Percentiles rank a stretch among this genome's conserved stretches.
Conservation (phyloP, 768 basidiomycete species). For the Mycena floridula region DNA sequence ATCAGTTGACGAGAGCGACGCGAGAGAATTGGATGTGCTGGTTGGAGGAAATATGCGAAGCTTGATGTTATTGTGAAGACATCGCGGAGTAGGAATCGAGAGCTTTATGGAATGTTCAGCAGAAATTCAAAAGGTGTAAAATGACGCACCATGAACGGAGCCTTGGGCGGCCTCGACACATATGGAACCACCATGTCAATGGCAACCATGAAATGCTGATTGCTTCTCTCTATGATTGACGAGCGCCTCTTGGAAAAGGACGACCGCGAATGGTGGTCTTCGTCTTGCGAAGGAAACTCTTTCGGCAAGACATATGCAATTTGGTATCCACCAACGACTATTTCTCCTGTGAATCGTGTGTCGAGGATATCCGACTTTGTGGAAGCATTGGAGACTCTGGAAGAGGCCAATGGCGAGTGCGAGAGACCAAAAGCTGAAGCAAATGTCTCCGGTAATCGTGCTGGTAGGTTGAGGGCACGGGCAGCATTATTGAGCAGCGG, state of each 20-base stretch:
- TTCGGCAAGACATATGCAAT: conserved; percentile 74
- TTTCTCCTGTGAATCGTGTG: conserved; percentile 63
- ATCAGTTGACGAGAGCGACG: conserved; percentile 72
- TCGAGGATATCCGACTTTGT: conserved; percentile 41
- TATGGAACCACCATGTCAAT: conserved; percentile 74
- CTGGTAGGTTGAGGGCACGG: conserved; percentile 59
- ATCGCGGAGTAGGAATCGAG: conserved; percentile 72
- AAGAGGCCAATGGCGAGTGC: conserved; percentile 21
- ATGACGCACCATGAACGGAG: conserved; percentile 62
- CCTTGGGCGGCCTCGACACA: conserved; percentile 57
- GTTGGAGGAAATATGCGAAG: conserved; percentile 68
- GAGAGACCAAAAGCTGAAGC: conserved; percentile 45
- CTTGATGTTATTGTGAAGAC: conserved; percentile 69
- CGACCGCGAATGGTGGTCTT: conserved; percentile 17
- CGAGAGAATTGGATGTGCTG: conserved; percentile 49
- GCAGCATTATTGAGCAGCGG: conserved; percentile 67
- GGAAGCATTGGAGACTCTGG: conserved; percentile 25
- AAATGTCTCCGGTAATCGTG: conserved; percentile 56
- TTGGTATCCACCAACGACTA: conserved; percentile 71
- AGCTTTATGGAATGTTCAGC: conserved; percentile 35
- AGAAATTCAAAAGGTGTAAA: conserved; percentile 1
- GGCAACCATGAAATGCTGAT: conserved; percentile 74
- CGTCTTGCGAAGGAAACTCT: conserved; percentile 39
- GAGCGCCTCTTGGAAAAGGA: conserved; percentile 36
- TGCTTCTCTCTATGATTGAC: conserved; percentile 55